Evolutionary conservation across 1,139 yeast species (phyloP), one percentile per base, ranked within the genome.

Genomic region (Magnusiomyces clavatus): DNA sequence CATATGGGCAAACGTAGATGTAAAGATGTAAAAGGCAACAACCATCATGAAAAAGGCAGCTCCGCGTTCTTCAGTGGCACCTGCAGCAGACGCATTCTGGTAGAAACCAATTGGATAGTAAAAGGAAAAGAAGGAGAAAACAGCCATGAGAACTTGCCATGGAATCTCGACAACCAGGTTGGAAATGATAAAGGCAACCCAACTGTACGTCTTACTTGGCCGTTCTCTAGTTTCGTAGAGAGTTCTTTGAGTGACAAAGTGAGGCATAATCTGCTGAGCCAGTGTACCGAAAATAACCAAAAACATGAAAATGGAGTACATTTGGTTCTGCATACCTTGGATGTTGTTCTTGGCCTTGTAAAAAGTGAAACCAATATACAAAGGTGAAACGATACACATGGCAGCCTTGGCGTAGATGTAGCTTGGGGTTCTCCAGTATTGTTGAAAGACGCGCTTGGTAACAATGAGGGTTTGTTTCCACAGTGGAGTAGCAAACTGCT

Each of bases 101-200:
- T 71, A 76, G 10, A 81, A 66, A 47, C 77, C 65, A 54, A 83
- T 77, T 3, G 94, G 89, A 62, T 83, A 86, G 67, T 84, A 86
- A 80, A 84, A 85, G 53, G 81, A 76, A 61, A 83, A 75, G 69
- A 75, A 86, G 4, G 81, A 75, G 6, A 83, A 17, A 1, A 88
- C 78, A 57, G 86, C 88, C 53, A 76, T 72, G 10, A 80, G 53
- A 14, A 78, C 57, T 61, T 83, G 82, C 82, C 84, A 84, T 35
- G 94, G 92, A 41, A 84, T 66, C 64, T 86, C 95, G 41, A 77
- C 80, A 12, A 81, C 66, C 46, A 85, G 72, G 66, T 85, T 88
- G 16, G 84, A 78, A 31, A 73, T 54, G 55, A 86, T 66, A 68
- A 75, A 69, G 56, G 78, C 72, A 69, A 71, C 54, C 89, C 90